A percentile compares a stretch with the other conserved stretches of the same genome.
Conservation (phyloP, 202 grass and related monocot genomes). For the Cymbopogon flexuosus region DNA sequence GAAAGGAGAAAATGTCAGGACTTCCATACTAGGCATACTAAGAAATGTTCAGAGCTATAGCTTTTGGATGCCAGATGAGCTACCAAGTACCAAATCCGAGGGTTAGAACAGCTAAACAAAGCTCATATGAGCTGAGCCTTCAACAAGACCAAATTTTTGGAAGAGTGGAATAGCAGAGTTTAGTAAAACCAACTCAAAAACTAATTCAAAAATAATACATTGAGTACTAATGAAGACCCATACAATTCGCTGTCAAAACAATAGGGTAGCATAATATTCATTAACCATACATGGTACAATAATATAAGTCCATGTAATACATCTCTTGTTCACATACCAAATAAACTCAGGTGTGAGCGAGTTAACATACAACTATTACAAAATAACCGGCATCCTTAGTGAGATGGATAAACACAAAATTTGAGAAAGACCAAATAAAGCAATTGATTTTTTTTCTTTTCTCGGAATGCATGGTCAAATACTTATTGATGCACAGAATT, state of each 20-base stretch:
- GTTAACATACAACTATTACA: constrained; percentile 2
- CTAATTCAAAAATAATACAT: neutral
- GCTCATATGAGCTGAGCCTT: neutral
- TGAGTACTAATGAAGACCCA: neutral
- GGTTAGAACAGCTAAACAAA: constrained; percentile 16
- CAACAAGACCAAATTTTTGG: constrained; percentile 7
- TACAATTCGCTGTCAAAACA: neutral
- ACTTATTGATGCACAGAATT: neutral
- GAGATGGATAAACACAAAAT: neutral
- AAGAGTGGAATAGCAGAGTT: neutral
- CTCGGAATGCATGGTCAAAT: neutral
- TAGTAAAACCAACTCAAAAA: neutral
- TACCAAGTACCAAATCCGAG: neutral
- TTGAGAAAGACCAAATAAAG: neutral
- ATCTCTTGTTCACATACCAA: neutral
- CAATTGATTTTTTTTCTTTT: neutral
- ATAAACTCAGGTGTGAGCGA: neutral
- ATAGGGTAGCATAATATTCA: constrained; percentile 6
- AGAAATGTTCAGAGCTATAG: neutral
- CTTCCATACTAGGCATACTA: neutral
- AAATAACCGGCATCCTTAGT: neutral
- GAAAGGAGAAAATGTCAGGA: constrained; percentile 29
- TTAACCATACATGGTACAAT: neutral
- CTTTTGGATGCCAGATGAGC: constrained; percentile 7
- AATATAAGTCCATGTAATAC: constrained; percentile 3